Conservation (phyloP, 352 stramenopile genomes). For the Phytophthora tubulina region DNA sequence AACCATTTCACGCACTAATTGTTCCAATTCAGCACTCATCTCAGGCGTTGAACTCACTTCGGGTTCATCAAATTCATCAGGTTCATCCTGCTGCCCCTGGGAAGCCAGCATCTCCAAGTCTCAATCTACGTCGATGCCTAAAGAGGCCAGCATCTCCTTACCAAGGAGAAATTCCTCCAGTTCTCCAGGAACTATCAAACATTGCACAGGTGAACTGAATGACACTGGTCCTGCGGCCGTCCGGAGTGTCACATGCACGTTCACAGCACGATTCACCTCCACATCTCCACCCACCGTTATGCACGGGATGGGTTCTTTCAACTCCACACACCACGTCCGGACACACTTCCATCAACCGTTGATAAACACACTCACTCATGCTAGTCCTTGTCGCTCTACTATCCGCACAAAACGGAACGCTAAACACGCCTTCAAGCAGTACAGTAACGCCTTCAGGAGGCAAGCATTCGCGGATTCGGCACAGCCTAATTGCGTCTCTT, state of each 20-base stretch:
- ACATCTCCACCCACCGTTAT: slow-evolving; percentile 5
- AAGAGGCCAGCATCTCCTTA: slow-evolving; percentile 5
- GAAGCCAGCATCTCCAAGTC: slow-evolving; percentile 14
- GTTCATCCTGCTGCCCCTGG: slow-evolving; percentile 9
- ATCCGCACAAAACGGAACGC: slow-evolving; percentile 9
- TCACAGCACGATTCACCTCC: slow-evolving; percentile 6
- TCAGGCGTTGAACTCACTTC: background rate
- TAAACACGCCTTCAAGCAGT: slow-evolving; percentile 12
- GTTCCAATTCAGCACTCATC: background rate
- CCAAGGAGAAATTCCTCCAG: slow-evolving; percentile 18
- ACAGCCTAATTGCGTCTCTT: slow-evolving; percentile 3
- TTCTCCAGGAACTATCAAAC: slow-evolving; percentile 8
- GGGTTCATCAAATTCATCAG: slow-evolving; percentile 14
- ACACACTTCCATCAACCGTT: background rate
- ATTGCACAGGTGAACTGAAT: slow-evolving; percentile 3
- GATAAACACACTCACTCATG: slow-evolving; percentile 18
- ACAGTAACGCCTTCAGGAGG: slow-evolving; percentile 6
- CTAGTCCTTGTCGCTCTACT: slow-evolving; percentile 8
- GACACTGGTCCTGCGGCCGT: slow-evolving; percentile 9
- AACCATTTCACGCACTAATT: background rate
- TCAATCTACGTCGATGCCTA: slow-evolving; percentile 14
- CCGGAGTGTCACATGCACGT: slow-evolving; percentile 6
- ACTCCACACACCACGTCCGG: background rate
- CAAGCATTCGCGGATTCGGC: slow-evolving; percentile 11
- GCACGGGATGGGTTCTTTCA: slow-evolving; percentile 9